Conservation (phyloP, 768 basidiomycete species). For the Daedalea quercina region DNA sequence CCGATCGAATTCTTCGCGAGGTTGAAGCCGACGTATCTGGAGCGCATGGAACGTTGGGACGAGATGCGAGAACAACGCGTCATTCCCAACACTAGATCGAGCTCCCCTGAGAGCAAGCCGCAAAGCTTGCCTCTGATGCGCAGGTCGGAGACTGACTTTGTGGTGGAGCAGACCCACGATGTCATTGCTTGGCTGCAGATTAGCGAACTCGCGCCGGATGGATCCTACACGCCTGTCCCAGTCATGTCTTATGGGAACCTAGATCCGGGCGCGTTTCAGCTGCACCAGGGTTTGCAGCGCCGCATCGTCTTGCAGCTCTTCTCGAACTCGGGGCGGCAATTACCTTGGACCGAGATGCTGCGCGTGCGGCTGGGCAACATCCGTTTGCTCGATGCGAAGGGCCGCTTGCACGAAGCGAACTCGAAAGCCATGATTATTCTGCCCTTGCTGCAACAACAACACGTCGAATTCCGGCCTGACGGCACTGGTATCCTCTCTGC, state of each 20-base stretch:
- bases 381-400: conserved; percentile 78
- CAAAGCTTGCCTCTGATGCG: conserved; percentile 67
- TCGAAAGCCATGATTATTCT: conserved; percentile 68
- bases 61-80: conserved; percentile 76
- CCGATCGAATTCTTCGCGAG: conserved; percentile 89
- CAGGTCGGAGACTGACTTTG: conserved; percentile 88
- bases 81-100: conserved; percentile 23
- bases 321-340: conserved; percentile 83
- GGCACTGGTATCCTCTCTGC: conserved; percentile 70
- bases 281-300: conserved; percentile 93
- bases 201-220: conserved; percentile 79
- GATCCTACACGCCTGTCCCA: conserved; percentile 77
- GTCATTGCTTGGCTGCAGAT: conserved; percentile 86
- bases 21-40: conserved; percentile 75
- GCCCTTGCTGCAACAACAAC: conserved; percentile 66
- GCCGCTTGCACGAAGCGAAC: conserved; percentile 71
- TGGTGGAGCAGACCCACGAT: conserved; percentile 83
- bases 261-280: conserved; percentile 79
- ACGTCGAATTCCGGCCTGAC: conserved; percentile 72
- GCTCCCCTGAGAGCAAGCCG: conserved; percentile 31
- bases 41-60: conserved; percentile 90
- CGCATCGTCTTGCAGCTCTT: conserved; percentile 69
- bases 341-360: conserved; percentile 80
- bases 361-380: conserved; percentile 78
- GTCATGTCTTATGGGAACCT: conserved; percentile 69